Conservation (phyloP, 768 basidiomycete species). For the Boletus fagicola region DNA sequence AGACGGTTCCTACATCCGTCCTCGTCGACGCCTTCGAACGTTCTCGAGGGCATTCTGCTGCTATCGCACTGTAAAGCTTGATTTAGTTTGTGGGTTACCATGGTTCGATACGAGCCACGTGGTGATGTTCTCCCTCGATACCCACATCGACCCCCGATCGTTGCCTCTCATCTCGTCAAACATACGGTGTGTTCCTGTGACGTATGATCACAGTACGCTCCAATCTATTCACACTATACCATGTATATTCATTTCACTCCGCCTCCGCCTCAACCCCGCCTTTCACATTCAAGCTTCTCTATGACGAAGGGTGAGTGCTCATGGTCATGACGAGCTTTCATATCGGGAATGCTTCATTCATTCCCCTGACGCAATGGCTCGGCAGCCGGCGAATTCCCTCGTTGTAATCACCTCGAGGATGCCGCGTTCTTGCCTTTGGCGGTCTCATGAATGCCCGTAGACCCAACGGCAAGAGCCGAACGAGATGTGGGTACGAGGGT, state of each 20-base stretch:
- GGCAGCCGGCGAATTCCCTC: slow-evolving; percentile 11
- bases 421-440: slow-evolving; percentile 21
- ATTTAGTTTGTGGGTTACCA: neutral
- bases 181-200: slow-evolving; percentile 28
- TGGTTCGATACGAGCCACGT: slow-evolving; percentile 3
- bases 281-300: slow-evolving; percentile 14
- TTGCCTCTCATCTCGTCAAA: slow-evolving; percentile 1
- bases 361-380: slow-evolving; percentile 12
- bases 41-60: neutral
- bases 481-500: slow-evolving; percentile 17
- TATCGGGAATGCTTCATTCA: slow-evolving; percentile 11
- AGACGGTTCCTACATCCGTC: neutral
- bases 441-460: slow-evolving; percentile 1
- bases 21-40: neutral
- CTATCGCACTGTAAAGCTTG: slow-evolving; percentile 1
- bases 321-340: slow-evolving; percentile 12
- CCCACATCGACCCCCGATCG: slow-evolving; percentile 26
- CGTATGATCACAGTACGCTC: slow-evolving; percentile 18
- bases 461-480: neutral
- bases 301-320: slow-evolving; percentile 15
- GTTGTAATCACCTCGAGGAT: slow-evolving; percentile 33
- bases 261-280: slow-evolving; percentile 32
- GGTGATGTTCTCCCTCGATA: slow-evolving; percentile 1
- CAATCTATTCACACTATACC: neutral
- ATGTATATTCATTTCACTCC: slow-evolving; percentile 19